A percentile compares a stretch with the other conserved stretches of the same genome.
Conservation (phyloP, 208 protist genomes). For the Crithidia brevicula region DNA sequence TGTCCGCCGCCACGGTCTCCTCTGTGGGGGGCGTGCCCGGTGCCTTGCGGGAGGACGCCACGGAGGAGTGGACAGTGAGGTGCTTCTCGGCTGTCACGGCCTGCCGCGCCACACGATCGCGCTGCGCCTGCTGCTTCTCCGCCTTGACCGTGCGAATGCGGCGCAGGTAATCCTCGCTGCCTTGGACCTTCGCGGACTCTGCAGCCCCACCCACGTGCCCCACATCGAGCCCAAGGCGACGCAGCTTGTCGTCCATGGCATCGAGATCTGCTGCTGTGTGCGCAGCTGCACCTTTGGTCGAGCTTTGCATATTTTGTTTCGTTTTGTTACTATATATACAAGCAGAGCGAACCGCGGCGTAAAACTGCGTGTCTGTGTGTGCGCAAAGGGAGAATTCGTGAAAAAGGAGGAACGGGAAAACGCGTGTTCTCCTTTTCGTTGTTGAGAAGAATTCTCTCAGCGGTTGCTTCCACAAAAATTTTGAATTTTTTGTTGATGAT, state of each 20-base stretch:
- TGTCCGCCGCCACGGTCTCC: conserved; percentile 37
- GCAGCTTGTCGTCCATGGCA: conserved; percentile 82
- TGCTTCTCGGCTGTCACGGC: conserved; percentile 55
- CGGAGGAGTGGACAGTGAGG: not conserved
- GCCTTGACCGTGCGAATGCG: conserved; percentile 57
- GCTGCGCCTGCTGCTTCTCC: conserved; percentile 49
- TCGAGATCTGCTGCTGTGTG: conserved; percentile 57
- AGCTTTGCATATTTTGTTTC: too few species aligned
- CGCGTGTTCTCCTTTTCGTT: too few species aligned
- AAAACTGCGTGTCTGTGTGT: too few species aligned
- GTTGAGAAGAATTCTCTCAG: too few species aligned
- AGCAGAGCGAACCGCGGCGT: too few species aligned
- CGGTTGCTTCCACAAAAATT: too few species aligned
- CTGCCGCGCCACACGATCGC: conserved; percentile 69
- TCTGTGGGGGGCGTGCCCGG: not conserved
- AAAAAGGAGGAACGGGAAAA: too few species aligned
- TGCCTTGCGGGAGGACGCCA: not conserved
- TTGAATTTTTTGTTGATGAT: too few species aligned
- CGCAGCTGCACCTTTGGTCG: conserved; percentile 18
- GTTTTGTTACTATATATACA: too few species aligned
- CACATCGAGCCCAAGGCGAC: conserved; percentile 57
- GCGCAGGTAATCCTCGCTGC: conserved; percentile 53
- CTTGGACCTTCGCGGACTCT: not conserved
- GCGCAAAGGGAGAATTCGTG: too few species aligned
- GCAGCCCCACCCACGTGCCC: conserved; percentile 23